Base-by-base conservation (phyloP, 139 green algal species). In the Picochlorum sp. region DNA sequence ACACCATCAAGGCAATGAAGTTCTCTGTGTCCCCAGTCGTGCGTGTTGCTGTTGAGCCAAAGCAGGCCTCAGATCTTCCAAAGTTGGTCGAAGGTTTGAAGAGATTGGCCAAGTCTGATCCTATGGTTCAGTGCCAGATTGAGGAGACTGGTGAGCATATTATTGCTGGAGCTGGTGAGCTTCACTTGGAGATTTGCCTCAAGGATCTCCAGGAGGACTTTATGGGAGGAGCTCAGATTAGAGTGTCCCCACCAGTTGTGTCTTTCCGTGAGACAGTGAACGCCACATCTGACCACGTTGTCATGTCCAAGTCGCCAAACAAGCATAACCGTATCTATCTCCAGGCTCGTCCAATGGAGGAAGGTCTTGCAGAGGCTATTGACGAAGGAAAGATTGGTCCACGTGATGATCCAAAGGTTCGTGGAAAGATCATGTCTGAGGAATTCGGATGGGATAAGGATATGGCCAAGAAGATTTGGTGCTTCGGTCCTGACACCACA, bases 261-360 rank as follows among this genome's bases (percentile, higher is more conserved):
- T 84, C 93, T 11, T 98, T 97, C 89, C 86, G 93, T 58, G 93
- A 98, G 86, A 98, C 92, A 1, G 92, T 98, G 23, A 73, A 68
- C 2, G 75, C 72, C 20, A 80, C 71, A 37, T 94, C 84, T 23
- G 84, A 95, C 80, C 90, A 96, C 82, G 83, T 83, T 4, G 83
- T 92, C 64, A 98, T 98, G 93, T 90, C 80, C 85, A 98, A 98
- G 87, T 98, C 92, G 8, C 91, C 93, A 78, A 98, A 98, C 91
- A 98, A 98, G 92, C 93, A 98, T 87, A 98, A 98, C 89, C 83
- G 93, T 67, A 72, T 98, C 54, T 98, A 98, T 88, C 75, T 98
- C 62, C 83, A 94, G 81, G 91, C 90, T 9, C 82, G 87, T 23
- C 84, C 92, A 37, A 85, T 98, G 72, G 94, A 98, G 82, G 92